Conservation (phyloP, 2,329 filamentous ascomycete species). For the Aspergillus sclerotialis region DNA sequence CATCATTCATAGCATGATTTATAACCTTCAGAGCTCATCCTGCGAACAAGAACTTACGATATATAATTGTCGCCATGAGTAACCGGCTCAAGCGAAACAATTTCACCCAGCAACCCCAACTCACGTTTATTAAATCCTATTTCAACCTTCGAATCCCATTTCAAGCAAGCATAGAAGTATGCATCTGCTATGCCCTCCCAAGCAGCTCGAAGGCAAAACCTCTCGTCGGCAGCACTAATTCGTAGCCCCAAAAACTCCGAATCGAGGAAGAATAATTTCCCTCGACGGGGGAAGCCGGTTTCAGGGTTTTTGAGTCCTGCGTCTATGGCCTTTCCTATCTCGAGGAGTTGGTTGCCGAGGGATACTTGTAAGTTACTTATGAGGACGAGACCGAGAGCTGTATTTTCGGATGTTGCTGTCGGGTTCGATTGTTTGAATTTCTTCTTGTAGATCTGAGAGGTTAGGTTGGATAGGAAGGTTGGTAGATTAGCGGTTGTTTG, state of each 20-base stretch:
- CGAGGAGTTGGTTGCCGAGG: constrained; percentile 17
- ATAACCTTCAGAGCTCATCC: no score
- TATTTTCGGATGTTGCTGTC: no score
- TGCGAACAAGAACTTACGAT: background rate
- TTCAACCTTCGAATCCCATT: constrained; percentile 13
- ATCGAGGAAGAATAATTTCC: constrained; percentile 29
- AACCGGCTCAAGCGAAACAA: constrained; percentile 8
- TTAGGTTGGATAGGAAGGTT: background rate
- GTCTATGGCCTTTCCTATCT: constrained; percentile 11
- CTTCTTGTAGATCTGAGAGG: background rate
- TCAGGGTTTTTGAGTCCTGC: constrained; percentile 4
- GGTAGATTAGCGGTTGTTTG: background rate
- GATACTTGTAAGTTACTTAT: constrained; percentile 13
- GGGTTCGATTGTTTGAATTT: no score
- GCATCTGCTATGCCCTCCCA: constrained; percentile 22
- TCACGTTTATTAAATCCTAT: constrained; percentile 21
- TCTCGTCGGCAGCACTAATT: constrained; percentile 8
- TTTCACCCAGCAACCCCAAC: constrained; percentile 11
- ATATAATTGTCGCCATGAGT: background rate
- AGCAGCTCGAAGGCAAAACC: constrained; percentile 16
- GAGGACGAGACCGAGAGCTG: constrained; percentile 21
- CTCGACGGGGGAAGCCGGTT: constrained; percentile 8
- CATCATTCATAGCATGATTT: no score
- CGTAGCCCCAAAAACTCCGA: constrained; percentile 14
- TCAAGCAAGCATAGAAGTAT: constrained; percentile 28